A percentile compares a stretch with the other conserved stretches of the same genome.
These are phyloP conservation scores for Camellia sinensis DNA, from an alignment of 148 eudicot species.

Conservation along the genomic window DNA sequence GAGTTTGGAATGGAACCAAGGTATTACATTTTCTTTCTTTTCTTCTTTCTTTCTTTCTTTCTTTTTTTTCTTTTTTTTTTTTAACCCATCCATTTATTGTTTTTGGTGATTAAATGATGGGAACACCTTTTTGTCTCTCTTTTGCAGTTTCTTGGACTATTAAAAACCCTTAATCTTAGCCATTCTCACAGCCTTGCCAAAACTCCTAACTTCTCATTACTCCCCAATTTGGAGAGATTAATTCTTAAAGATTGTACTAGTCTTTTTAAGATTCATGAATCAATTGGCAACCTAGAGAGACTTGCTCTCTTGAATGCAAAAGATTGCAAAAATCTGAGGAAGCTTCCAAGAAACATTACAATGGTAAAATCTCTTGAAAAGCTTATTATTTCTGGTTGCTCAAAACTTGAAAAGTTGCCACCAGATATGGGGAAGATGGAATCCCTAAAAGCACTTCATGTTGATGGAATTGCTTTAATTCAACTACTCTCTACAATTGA, in stretches of 20 bases:
- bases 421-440: background rate
- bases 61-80: no score
- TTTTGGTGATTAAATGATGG: background rate
- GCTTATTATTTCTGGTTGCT: background rate
- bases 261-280: background rate
- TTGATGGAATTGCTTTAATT: background rate
- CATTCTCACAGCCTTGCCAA: background rate
- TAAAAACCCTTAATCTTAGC: conserved; percentile 15
- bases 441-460: background rate
- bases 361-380: background rate
- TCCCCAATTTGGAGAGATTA: conserved; percentile 1
- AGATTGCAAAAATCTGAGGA: background rate
- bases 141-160: background rate
- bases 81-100: no score
- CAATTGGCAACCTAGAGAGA: background rate
- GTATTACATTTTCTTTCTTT: background rate
- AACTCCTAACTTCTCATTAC: background rate
- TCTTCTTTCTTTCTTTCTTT: background rate
- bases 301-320: background rate
- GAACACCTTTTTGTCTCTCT: background rate
- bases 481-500: no score
- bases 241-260: no score
- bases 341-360: background rate
- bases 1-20: conserved; percentile 10
- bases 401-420: background rate